Conservation (phyloP, 306 rosid species). For the Hippophae tibetana region DNA sequence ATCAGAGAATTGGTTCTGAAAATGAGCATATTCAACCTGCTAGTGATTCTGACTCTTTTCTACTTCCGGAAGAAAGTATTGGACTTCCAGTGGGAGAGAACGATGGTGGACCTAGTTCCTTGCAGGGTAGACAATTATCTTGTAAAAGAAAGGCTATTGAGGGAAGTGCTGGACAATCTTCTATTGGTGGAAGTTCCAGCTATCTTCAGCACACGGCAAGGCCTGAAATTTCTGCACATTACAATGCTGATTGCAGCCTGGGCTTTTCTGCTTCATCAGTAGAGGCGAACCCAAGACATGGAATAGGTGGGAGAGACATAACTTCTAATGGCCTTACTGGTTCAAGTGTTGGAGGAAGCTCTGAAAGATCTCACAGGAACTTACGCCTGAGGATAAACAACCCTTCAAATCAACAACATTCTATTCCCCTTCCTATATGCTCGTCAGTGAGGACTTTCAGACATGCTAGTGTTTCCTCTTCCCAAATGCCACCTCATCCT, state of each 20-base stretch:
- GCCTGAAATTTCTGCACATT: constrained; percentile 43
- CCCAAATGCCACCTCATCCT: constrained; percentile 41
- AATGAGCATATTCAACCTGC: constrained; percentile 39
- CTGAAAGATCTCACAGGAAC: constrained; percentile 56
- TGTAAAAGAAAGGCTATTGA: constrained; percentile 84
- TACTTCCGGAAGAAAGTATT: constrained; percentile 48
- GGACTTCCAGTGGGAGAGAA: constrained; percentile 37
- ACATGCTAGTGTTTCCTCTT: constrained; percentile 42
- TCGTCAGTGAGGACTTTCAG: constrained; percentile 44
- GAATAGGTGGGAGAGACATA: constrained; percentile 38
- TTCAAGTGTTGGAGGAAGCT: constrained; percentile 37
- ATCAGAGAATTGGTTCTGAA: constrained; percentile 49
- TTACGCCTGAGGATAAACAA: constrained; percentile 49
- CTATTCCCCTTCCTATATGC: constrained; percentile 31
- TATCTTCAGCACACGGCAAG: constrained; percentile 51
- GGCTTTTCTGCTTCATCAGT: constrained; percentile 42
- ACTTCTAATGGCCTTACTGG: constrained; percentile 37
- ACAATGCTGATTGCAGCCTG: constrained; percentile 30
- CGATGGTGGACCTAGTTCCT: constrained; percentile 60
- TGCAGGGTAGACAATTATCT: constrained; percentile 61
- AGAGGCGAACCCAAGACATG: constrained; percentile 44
- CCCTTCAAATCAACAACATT: constrained; percentile 52
- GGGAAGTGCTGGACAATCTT: constrained; percentile 58
- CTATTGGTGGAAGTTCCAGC: constrained; percentile 63
- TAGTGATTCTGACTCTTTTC: constrained; percentile 40